These are phyloP conservation scores for Gnetum montanum DNA, from an alignment of 75 land plant genomes.

Conservation along the genomic window DNA sequence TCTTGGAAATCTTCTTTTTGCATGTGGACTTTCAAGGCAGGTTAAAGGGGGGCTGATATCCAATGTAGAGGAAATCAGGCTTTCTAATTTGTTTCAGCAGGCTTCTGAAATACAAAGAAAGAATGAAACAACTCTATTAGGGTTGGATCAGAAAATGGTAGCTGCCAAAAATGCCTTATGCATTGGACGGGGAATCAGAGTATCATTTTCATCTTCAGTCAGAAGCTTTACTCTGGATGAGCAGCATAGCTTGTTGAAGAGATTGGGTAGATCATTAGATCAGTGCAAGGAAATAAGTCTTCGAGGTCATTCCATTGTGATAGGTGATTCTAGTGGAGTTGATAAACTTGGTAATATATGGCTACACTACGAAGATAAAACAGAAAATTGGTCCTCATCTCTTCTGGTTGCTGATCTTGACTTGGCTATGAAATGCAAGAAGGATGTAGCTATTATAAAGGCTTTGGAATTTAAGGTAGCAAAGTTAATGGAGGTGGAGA, in stretches of 20 bases:
- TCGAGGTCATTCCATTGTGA: conserved; percentile 22
- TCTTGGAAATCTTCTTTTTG: conserved; percentile 18
- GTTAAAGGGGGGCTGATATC: conserved; percentile 15
- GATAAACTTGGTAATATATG: conserved; percentile 37
- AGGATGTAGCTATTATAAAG: conserved; percentile 13
- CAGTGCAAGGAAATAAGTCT: conserved; percentile 10
- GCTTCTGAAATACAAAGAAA: conserved; percentile 36
- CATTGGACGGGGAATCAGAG: conserved; percentile 29
- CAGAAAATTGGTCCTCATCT: conserved; percentile 21
- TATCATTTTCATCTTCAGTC: conserved; percentile 21
- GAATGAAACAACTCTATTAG: conserved; percentile 21
- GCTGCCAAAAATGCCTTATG: conserved; percentile 31
- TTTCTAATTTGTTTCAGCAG: conserved; percentile 38
- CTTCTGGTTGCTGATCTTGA: conserved; percentile 16
- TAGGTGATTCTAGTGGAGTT: conserved; percentile 33
- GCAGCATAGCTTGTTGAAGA: conserved; percentile 20
- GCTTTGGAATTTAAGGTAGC: conserved; percentile 25
- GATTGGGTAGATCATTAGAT: conserved; percentile 22
- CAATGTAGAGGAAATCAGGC: conserved; percentile 16
- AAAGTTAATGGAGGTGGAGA: conserved; percentile 30
- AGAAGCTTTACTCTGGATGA: conserved; percentile 6
- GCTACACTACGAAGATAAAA: conserved; percentile 18
- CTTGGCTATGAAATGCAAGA: conserved; percentile 10
- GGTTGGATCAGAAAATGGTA: conserved; percentile 20
- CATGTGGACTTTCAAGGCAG: conserved; percentile 30